These are phyloP conservation scores for Luzula sylvatica DNA, from an alignment of 176 grass and related monocot species.

Conservation along the genomic window DNA sequence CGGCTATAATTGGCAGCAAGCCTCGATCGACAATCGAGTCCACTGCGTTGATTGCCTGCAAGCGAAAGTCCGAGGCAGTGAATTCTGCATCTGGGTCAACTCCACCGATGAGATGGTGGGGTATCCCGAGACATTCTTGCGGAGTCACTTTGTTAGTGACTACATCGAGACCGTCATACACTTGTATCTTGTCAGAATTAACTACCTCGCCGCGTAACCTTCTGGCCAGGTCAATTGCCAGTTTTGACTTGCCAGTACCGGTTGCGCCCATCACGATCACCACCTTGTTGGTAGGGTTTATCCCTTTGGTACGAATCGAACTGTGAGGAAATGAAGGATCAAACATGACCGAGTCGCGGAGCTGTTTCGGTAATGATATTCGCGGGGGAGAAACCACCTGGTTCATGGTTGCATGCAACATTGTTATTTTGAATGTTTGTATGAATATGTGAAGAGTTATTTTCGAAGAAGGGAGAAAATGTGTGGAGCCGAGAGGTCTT, in stretches of 20 bases:
- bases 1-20: slow-evolving; percentile 52
- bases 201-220: slow-evolving; percentile 58
- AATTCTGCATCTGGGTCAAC: slow-evolving; percentile 58
- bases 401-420: slow-evolving; percentile 7
- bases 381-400: not conserved
- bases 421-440: not conserved
- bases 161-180: slow-evolving; percentile 54
- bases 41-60: slow-evolving; percentile 30
- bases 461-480: not conserved
- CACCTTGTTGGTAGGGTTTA: slow-evolving; percentile 40
- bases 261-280: slow-evolving; percentile 82
- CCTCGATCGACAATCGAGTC: slow-evolving; percentile 8
- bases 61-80: slow-evolving; percentile 48
- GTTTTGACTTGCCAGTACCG: slow-evolving; percentile 75
- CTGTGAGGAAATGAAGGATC: not conserved
- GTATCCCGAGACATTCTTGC: slow-evolving; percentile 42
- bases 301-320: slow-evolving; percentile 11
- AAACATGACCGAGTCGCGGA: not conserved
- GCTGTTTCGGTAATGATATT: not conserved
- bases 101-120: slow-evolving; percentile 70
- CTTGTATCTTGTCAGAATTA: slow-evolving; percentile 88
- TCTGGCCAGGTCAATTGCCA: slow-evolving; percentile 67
- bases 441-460: not conserved
- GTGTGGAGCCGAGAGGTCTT: not conserved
- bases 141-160: slow-evolving; percentile 66